Evolutionary conservation across 306 rosid species (phyloP), one percentile per base, ranked within the genome.

Genomic region (Cyamopsis tetragonoloba): DNA sequence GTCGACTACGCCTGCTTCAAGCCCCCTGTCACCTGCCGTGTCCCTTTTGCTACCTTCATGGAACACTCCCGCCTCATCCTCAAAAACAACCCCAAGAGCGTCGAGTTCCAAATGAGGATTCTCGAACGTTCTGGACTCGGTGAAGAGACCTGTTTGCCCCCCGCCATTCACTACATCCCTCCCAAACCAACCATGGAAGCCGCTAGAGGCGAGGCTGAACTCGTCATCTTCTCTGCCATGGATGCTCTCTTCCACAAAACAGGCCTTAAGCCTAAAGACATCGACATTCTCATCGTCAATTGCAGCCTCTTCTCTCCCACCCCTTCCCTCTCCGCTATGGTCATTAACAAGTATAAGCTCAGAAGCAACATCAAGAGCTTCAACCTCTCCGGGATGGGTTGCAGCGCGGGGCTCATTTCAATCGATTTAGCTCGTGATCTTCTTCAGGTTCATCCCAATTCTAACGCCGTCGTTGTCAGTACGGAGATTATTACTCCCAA

Each of bases 21-120:
- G 37, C 97, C 98, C 0, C 98, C 98, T 0, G 83, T 89, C 2
- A 93, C 96, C 0, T 93, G 96, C 68, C 79, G 98, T 1, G 98
- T 93, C 3, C 97, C 98, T 1, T 89, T 88, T 57, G 88, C 98
- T 1, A 90, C 98, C 32, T 93, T 93, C 89, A 93, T 93, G 97
- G 98, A 93, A 39, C 98, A 93, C 24, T 93, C 99, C 0, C 63
- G 96, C 24, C 88, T 93, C 14, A 90, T 63, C 68, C 82, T 93
- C 7, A 77, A 59, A 18, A 46, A 88, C 77, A 93, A 88, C 44
- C 97, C 99, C 0, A 90, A 90, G 72, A 86, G 95, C 64, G 99
- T 93, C 0, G 96, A 92, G 81, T 89, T 92, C 19, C 98, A 92
- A 42, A 89, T 92, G 96, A 62, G 91, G 31, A 89, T 92, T 17